Conservation (phyloP, 2,329 filamentous ascomycete species). For the Cladobotryum protrusum region DNA sequence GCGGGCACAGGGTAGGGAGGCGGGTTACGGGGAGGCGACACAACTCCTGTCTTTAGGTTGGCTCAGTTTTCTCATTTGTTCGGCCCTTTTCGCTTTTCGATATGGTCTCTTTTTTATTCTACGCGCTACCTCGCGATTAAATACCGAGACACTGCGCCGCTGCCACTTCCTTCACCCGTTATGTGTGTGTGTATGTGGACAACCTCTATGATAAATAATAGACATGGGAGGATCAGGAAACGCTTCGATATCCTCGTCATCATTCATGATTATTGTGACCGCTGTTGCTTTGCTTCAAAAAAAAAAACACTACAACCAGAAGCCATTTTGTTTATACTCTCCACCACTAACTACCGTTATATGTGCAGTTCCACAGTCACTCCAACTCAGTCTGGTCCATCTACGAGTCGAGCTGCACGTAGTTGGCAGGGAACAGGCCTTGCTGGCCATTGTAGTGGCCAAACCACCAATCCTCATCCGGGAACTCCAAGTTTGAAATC, state of each 20-base stretch:
- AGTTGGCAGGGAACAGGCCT: slow-evolving; percentile 78
- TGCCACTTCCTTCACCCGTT: too few relatives aligned
- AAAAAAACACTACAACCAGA: not conserved
- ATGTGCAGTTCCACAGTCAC: not conserved
- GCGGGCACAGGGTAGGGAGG: too few relatives aligned
- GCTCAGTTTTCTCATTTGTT: too few relatives aligned
- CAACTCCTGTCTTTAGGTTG: too few relatives aligned
- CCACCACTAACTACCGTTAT: not conserved
- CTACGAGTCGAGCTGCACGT: slow-evolving; percentile 52
- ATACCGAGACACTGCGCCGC: too few relatives aligned
- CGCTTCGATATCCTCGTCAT: not conserved
- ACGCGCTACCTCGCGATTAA: too few relatives aligned
- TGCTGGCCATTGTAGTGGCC: slow-evolving; percentile 73
- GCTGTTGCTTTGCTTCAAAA: not conserved
- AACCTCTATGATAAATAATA: not conserved
- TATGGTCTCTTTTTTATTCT: too few relatives aligned
- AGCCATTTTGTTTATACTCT: not conserved
- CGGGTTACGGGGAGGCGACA: too few relatives aligned
- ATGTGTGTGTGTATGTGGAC: too few relatives aligned
- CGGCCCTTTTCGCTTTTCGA: too few relatives aligned
- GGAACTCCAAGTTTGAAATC: slow-evolving; percentile 82
- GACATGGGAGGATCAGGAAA: slow-evolving; percentile 3
- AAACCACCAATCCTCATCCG: slow-evolving; percentile 98
- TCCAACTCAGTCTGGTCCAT: not conserved
- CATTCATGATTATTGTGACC: not conserved